Evolutionary conservation across 495 filamentous ascomycete species (phyloP).

Genomic region (Glarea lozoyensis): DNA sequence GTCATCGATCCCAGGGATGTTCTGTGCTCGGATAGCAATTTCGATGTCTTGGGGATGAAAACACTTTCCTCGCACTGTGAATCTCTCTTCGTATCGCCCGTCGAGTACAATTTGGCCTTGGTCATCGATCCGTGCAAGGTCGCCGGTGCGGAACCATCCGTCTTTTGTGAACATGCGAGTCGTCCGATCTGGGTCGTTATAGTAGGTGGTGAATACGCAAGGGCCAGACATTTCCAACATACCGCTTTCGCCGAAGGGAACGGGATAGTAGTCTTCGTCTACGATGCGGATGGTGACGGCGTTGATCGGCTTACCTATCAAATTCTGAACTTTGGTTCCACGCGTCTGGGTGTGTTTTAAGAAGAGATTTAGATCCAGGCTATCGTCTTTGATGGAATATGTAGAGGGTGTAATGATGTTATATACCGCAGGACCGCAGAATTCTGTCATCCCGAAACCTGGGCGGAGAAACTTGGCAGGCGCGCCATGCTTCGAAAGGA

Average conservation of each 20-base stretch:
- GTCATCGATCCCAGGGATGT: conserved; percentile 21
- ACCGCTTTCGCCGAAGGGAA: conserved; percentile 43
- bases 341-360: too few relatives aligned
- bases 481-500: conserved; percentile 26
- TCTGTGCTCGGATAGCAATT: conserved; percentile 27
- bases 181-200: conserved; percentile 56
- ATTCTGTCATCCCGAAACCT: conserved; percentile 95
- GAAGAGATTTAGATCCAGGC: too few relatives aligned
- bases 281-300: conserved; percentile 30
- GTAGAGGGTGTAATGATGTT: conserved; percentile 66
- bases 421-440: conserved; percentile 77
- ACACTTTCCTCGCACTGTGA: conserved; percentile 36
- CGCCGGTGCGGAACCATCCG: conserved; percentile 77
- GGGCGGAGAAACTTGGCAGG: conserved; percentile 28
- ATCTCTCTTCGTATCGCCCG: conserved; percentile 77
- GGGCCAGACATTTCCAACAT: conserved; percentile 70
- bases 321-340: conserved; percentile 56
- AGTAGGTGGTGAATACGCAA: conserved; percentile 69
- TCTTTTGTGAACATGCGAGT: conserved; percentile 55
- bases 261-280: conserved; percentile 20
- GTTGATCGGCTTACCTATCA: conserved; percentile 75
- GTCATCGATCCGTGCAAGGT: conserved; percentile 45
- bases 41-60: conserved; percentile 31
- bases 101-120: conserved; percentile 59
- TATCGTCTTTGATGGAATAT: too few relatives aligned